phyloP scores from a whole-genome alignment of 768 basidiomycete genomes.

The Lactarius indigo region DNA sequence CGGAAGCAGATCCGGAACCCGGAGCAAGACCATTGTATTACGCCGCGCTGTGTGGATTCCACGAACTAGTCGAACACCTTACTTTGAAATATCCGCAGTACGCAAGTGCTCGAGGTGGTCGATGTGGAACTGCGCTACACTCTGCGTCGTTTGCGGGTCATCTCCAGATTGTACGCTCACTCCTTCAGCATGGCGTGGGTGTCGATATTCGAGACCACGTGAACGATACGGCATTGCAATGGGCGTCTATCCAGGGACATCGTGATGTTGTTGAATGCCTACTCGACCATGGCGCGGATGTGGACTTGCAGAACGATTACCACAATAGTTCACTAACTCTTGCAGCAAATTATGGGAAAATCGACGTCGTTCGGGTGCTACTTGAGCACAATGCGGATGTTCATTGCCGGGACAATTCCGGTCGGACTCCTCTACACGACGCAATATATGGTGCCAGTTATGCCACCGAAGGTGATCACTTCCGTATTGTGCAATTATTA shows the following conservation, averaged over 20 bases:
- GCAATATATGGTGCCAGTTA: background rate
- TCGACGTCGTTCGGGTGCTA: background rate
- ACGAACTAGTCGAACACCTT: background rate
- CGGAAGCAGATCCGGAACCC: background rate
- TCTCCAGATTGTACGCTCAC: background rate
- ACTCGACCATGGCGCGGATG: background rate
- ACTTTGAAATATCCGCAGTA: background rate
- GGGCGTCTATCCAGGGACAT: background rate
- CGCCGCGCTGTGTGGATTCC: background rate
- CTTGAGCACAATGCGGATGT: background rate
- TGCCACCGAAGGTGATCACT: background rate
- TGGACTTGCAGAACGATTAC: background rate
- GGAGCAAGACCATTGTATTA: background rate
- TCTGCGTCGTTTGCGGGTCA: background rate
- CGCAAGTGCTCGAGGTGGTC: background rate
- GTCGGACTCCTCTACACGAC: background rate
- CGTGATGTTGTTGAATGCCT: background rate
- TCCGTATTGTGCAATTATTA: background rate
- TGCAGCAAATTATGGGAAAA: background rate
- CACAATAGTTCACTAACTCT: background rate
- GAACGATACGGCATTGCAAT: background rate
- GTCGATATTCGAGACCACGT: background rate
- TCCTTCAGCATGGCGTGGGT: background rate
- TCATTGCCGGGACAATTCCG: accelerated
- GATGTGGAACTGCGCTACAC: background rate